phyloP scores from a whole-genome alignment of 2,329 filamentous ascomycete species.

The Xylariaceae sp. region DNA sequence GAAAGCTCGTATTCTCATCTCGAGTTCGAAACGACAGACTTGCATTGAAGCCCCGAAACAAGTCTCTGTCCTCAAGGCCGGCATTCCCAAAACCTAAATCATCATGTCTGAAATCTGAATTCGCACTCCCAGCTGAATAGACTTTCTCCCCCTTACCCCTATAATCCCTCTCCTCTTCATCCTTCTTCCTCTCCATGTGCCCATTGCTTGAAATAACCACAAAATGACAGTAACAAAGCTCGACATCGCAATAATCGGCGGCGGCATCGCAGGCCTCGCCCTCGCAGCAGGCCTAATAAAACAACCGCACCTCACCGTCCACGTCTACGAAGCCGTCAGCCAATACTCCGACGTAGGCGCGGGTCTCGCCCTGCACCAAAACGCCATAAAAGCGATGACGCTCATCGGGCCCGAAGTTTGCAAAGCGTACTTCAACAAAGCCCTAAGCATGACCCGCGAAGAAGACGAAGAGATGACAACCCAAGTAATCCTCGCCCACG shows the following conservation, averaged over 20 bases:
- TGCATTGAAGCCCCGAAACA: not conserved
- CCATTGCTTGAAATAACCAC: not conserved
- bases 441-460: slow-evolving; percentile 26
- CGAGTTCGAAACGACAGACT: too few species aligned
- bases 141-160: too few species aligned
- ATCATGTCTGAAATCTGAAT: not conserved
- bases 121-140: too few species aligned
- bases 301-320: slow-evolving; percentile 31
- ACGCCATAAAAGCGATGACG: slow-evolving; percentile 34
- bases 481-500: slow-evolving; percentile 32
- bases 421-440: slow-evolving; percentile 32
- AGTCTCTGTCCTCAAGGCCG: not conserved
- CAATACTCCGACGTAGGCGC: slow-evolving; percentile 35
- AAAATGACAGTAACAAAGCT: slow-evolving; percentile 17
- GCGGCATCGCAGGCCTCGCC: slow-evolving; percentile 35
- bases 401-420: slow-evolving; percentile 33
- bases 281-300: slow-evolving; percentile 35
- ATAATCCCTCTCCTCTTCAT: not conserved
- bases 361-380: slow-evolving; percentile 36
- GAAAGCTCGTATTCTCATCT: too few species aligned
- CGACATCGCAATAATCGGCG: slow-evolving; percentile 27
- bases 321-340: slow-evolving; percentile 35
- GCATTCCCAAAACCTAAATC: not conserved
- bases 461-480: slow-evolving; percentile 33
- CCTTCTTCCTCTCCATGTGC: not conserved